Evolutionary conservation across 106 monocot species (phyloP).

Genomic region (Iris macrosiphon): DNA sequence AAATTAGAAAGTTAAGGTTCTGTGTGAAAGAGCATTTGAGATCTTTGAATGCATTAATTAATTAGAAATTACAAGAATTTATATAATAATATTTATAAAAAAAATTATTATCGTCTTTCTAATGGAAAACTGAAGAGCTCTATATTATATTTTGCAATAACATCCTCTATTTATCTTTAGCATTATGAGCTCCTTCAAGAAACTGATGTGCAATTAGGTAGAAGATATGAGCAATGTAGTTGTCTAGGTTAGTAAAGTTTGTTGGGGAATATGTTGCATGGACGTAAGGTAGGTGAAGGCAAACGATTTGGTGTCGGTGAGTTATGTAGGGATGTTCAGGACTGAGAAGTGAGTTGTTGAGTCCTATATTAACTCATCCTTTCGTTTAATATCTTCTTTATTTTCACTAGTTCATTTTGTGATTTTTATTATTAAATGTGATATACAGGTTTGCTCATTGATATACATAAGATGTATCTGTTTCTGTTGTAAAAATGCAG

Average conservation of each 20-base stretch:
- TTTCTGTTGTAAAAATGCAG: conserved; percentile 37
- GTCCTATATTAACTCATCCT: background rate
- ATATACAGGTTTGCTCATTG: background rate
- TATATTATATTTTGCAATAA: no score
- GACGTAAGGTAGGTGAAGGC: background rate
- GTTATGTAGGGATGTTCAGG: background rate
- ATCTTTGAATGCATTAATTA: no score
- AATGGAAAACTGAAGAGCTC: no score
- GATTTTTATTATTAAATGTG: background rate
- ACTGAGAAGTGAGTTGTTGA: background rate
- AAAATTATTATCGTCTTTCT: no score
- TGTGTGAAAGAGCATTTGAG: no score
- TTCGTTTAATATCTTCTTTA: background rate
- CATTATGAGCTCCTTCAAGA: background rate
- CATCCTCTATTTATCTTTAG: no score
- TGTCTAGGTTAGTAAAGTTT: background rate
- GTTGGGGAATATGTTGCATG: background rate
- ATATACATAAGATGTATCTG: no score
- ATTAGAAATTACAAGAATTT: no score
- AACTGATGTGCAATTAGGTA: background rate
- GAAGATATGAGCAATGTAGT: background rate
- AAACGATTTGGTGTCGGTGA: background rate
- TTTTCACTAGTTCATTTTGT: background rate
- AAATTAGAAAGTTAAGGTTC: no score
- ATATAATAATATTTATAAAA: no score